Conservation (phyloP, 495 filamentous ascomycete genomes). For the Xeromyces bisporus region DNA sequence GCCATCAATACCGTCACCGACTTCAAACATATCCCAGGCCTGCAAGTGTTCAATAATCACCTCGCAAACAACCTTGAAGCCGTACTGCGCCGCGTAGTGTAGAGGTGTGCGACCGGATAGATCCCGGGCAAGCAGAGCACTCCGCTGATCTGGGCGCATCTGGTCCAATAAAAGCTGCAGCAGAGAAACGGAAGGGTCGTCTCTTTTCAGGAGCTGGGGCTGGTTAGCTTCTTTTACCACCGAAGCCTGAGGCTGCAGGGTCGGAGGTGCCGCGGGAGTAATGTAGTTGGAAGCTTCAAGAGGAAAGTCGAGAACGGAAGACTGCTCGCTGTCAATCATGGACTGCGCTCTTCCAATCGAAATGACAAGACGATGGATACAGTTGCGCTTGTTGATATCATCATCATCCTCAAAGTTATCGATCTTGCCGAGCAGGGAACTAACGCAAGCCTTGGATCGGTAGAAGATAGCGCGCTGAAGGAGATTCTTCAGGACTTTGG, state of each 20-base stretch:
- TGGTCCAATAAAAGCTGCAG: slow-evolving; percentile 54
- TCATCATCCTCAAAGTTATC: slow-evolving; percentile 64
- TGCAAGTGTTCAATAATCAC: slow-evolving; percentile 78
- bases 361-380: slow-evolving; percentile 81
- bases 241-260: slow-evolving; percentile 39
- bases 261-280: slow-evolving; percentile 55
- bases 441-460: slow-evolving; percentile 48
- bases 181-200: slow-evolving; percentile 61
- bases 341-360: slow-evolving; percentile 68
- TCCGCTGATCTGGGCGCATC: slow-evolving; percentile 49
- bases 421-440: slow-evolving; percentile 47
- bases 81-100: slow-evolving; percentile 92
- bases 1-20: slow-evolving; percentile 70
- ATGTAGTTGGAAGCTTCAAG: slow-evolving; percentile 48
- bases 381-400: slow-evolving; percentile 87
- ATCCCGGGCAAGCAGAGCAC: slow-evolving; percentile 53
- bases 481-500: slow-evolving; percentile 55
- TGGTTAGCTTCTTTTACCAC: slow-evolving; percentile 38
- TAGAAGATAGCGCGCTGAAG: slow-evolving; percentile 70
- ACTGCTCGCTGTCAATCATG: slow-evolving; percentile 30
- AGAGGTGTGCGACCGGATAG: slow-evolving; percentile 70
- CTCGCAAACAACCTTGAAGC: slow-evolving; percentile 72
- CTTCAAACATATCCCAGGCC: slow-evolving; percentile 73
- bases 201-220: slow-evolving; percentile 41
- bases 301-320: slow-evolving; percentile 30